Conservation (phyloP, 306 rosid species). For the Dalbergia oliveri region DNA sequence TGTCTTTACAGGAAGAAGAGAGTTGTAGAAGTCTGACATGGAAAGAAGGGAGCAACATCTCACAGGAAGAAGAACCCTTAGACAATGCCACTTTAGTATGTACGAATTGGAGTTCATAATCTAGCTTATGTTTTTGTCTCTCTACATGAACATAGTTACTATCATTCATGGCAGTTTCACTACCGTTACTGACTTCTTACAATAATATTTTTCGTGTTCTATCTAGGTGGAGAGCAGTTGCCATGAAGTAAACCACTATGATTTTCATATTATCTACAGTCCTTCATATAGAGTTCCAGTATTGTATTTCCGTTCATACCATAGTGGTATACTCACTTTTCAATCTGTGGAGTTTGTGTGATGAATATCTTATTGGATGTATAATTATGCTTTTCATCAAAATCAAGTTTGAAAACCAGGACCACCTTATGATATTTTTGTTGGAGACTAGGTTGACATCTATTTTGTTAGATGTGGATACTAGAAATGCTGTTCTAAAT, state of each 20-base stretch:
- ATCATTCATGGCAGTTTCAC: background rate
- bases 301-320: conserved; percentile 73
- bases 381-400: background rate
- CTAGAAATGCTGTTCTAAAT: conserved; percentile 7
- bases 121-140: background rate
- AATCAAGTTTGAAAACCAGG: conserved; percentile 4
- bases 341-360: conserved; percentile 29
- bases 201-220: conserved; percentile 21
- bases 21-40: conserved; percentile 33
- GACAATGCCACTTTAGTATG: conserved; percentile 78
- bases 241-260: conserved; percentile 59
- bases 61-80: conserved; percentile 54
- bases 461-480: background rate
- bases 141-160: background rate
- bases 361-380: conserved; percentile 23
- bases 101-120: conserved; percentile 37
- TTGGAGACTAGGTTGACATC: background rate
- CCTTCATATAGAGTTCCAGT: conserved; percentile 83
- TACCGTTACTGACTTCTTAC: background rate
- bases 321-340: conserved; percentile 60
- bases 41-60: conserved; percentile 47
- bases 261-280: conserved; percentile 76
- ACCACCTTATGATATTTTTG: background rate
- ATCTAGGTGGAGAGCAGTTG: conserved; percentile 59
- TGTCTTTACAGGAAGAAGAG: conserved; percentile 50